A percentile compares a stretch with the other conserved stretches of the same genome.
Evolutionary conservation across 257 asterid genomes (phyloP).

Genomic region (Plantago elongata): DNA sequence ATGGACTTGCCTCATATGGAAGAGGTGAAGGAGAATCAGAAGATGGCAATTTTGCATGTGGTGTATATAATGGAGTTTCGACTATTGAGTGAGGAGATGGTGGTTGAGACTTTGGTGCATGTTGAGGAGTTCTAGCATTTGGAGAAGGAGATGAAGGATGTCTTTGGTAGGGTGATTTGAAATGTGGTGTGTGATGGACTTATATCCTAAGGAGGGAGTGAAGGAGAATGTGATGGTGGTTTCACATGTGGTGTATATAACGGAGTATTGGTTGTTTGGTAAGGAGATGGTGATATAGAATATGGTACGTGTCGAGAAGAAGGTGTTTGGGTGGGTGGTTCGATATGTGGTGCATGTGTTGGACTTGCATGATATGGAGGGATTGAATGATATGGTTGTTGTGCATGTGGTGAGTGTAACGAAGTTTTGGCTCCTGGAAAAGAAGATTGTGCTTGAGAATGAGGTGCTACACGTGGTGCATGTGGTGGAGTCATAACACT

Average conservation of each 20-base stretch:
- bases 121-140: neutral
- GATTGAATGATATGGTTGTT: neutral
- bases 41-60: neutral
- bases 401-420: neutral
- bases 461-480: too few species aligned
- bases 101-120: too few species aligned
- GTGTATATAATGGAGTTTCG: slow-evolving; percentile 1
- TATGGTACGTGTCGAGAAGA: neutral
- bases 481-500: neutral
- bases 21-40: neutral
- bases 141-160: neutral
- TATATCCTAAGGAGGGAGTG: neutral
- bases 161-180: neutral
- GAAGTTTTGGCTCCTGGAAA: neutral
- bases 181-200: neutral
- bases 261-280: neutral
- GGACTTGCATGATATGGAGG: neutral
- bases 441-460: neutral
- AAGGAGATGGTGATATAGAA: neutral
- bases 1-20: neutral
- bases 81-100: too few species aligned
- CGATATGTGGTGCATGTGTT: neutral
- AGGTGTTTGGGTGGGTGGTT: neutral
- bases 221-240: slow-evolving; percentile 4
- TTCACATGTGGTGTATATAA: neutral